A percentile compares a stretch with the other conserved stretches of the same genome.
Conservation (phyloP, 148 eudicot species). For the Nepenthes mirabilis region DNA sequence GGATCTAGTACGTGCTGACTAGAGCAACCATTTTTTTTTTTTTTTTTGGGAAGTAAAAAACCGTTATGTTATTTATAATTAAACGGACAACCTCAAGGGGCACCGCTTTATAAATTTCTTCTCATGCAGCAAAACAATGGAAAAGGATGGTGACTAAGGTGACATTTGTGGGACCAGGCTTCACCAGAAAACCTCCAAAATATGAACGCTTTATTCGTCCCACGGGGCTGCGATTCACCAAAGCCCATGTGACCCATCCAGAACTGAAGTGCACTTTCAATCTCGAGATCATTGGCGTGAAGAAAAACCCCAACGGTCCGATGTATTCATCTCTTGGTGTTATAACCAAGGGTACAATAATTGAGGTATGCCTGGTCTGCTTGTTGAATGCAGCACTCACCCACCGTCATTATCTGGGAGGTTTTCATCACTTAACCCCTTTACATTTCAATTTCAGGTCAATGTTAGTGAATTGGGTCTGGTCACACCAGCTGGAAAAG, state of each 20-base stretch:
- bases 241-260: constrained; percentile 95
- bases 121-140: constrained; percentile 92
- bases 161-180: constrained; percentile 85
- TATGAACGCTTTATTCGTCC: constrained; percentile 96
- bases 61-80: too few species aligned
- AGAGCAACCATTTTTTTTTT: too few species aligned
- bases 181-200: constrained; percentile 95
- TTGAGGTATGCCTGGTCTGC: constrained; percentile 48
- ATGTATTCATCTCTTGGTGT: constrained; percentile 97
- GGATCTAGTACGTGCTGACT: too few species aligned
- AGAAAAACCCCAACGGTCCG: constrained; percentile 92
- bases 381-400: not conserved
- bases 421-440: too few species aligned
- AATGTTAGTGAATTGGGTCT: constrained; percentile 93
- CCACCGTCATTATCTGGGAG: too few species aligned
- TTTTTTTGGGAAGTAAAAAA: too few species aligned
- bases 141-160: constrained; percentile 96
- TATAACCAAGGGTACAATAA: constrained; percentile 82
- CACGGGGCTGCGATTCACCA: constrained; percentile 73
- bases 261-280: constrained; percentile 94
- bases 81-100: not conserved
- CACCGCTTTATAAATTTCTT: not conserved
- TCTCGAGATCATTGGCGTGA: constrained; percentile 95
- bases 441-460: constrained; percentile 27
- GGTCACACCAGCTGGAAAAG: constrained; percentile 97